Evolutionary conservation across 208 protist genomes (phyloP), one percentile per base, ranked within the genome.

Genomic region (Leishmania martiniquensis): DNA sequence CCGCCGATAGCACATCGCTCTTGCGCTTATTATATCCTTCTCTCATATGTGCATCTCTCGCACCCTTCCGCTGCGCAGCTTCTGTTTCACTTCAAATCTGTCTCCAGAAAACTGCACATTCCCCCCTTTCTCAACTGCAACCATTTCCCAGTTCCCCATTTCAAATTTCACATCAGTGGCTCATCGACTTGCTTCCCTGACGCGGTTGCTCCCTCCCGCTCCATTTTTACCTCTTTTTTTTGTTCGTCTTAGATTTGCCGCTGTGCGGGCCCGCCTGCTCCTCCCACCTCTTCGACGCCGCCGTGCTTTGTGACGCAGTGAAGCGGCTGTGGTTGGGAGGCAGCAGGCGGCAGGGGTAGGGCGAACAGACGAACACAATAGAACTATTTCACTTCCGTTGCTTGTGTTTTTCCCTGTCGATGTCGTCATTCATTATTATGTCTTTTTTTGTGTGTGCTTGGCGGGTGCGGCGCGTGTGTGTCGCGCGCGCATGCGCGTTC

Each of bases 71-170:
- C 29, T 47, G 57, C 51, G 2, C 42, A 67, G 37, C 37, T n/a
- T 67, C 22, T 37, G 20, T 42, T 44, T 67, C 37, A 25, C 17
- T 45, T 67, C 39, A 10, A 25, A 9, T 22, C 17, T 12, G 39
- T 6, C 62, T 22, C 62, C 17, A 37, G 13, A 4, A 29, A 32
- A 47, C 62, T 37, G 15, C 62, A 45, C 49, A 20, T 4, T 13
- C 9, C 20, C 51, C n/a, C 25, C 1, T 37, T 37, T 22, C 32
- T 29, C 22, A 47, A 7, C 44, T 69, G 25, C 17, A 42, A 3
- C 39, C 7, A 25, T 49, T 9, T 66, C 59, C 54, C 62, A 76
- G 67, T 85, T 77, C 76, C 63, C 72, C 62, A 69, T 49, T 51
- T 66, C 45, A 25, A 49, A 54, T 57, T 69, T 22, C 63, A 76